phyloP scores from a whole-genome alignment of 345 rosid species.

The Arabis alpina region DNA sequence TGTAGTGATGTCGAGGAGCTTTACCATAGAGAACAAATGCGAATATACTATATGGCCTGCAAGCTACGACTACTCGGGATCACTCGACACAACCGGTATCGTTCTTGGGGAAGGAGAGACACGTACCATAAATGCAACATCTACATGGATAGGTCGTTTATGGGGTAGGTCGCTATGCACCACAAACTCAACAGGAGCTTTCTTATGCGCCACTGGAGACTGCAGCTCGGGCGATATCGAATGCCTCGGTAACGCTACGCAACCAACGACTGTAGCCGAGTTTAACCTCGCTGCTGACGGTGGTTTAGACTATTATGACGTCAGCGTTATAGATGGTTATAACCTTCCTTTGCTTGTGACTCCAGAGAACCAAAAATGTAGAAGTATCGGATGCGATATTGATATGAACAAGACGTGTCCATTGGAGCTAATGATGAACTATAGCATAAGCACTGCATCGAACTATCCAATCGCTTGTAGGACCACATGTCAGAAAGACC shows the following conservation, averaged over 20 bases:
- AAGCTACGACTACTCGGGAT: constrained; percentile 43
- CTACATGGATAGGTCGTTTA: constrained; percentile 57
- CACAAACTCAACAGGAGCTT: constrained; percentile 12
- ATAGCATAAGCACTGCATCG: constrained; percentile 19
- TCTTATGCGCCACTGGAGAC: constrained; percentile 44
- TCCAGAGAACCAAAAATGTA: constrained; percentile 24
- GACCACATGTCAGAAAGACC: constrained; percentile 58
- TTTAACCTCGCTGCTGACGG: constrained; percentile 44
- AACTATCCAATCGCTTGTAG: constrained; percentile 47
- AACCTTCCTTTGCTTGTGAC: constrained; percentile 40
- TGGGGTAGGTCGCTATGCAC: constrained; percentile 63
- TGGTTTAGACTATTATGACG: constrained; percentile 54
- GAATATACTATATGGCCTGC: constrained; percentile 63
- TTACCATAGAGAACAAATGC: constrained; percentile 60
- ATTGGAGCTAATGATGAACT: constrained; percentile 40
- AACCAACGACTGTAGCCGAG: constrained; percentile 61
- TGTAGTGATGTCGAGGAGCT: constrained; percentile 28
- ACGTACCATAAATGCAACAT: constrained; percentile 29
- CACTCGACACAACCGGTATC: constrained; percentile 56
- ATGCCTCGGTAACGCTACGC: constrained; percentile 47
- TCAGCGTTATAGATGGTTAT: constrained; percentile 46
- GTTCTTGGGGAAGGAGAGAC: constrained; percentile 41
- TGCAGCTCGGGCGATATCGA: constrained; percentile 53
- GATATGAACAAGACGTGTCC: constrained; percentile 60
- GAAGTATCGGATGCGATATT: constrained; percentile 37